Evolutionary conservation across 805 yeast genomes (phyloP).

Genomic region (Saccharomycopsis vini): DNA sequence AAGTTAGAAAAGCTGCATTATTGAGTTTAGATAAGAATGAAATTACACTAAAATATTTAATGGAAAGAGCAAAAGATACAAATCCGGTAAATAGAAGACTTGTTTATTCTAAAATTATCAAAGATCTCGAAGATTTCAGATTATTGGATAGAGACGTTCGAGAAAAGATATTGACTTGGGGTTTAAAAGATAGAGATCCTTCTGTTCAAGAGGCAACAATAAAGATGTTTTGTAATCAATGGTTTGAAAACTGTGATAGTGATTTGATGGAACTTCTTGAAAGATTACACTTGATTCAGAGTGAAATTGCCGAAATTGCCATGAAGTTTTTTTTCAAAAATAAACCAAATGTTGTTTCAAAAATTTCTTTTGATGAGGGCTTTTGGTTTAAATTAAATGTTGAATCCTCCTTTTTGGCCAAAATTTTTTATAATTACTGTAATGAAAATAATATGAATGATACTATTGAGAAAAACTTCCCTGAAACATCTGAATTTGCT

Average conservation of each 20-base stretch:
- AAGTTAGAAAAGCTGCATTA: slow-evolving; percentile 80
- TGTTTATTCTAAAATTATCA: slow-evolving; percentile 59
- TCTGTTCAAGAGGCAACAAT: slow-evolving; percentile 63
- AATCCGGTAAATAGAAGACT: slow-evolving; percentile 64
- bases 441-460: slow-evolving; percentile 41
- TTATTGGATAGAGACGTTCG: slow-evolving; percentile 45
- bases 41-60: slow-evolving; percentile 44
- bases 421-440: slow-evolving; percentile 61
- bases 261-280: slow-evolving; percentile 68
- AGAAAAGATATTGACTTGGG: slow-evolving; percentile 70
- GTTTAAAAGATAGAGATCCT: slow-evolving; percentile 78
- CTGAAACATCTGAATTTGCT: slow-evolving; percentile 71
- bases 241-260: slow-evolving; percentile 63
- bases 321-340: slow-evolving; percentile 52
- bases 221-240: slow-evolving; percentile 56
- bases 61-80: slow-evolving; percentile 78
- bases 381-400: slow-evolving; percentile 65
- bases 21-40: slow-evolving; percentile 53
- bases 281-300: slow-evolving; percentile 58
- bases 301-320: slow-evolving; percentile 58
- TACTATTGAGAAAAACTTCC: slow-evolving; percentile 58
- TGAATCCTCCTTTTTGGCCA: slow-evolving; percentile 65
- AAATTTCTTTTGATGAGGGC: slow-evolving; percentile 51
- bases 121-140: slow-evolving; percentile 57
- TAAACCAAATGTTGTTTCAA: slow-evolving; percentile 53